Percentiles rank a stretch among this genome's conserved stretches.
Evolutionary conservation across 2,329 filamentous ascomycete species (phyloP).

Genomic region (Sordariomycetes sp.): DNA sequence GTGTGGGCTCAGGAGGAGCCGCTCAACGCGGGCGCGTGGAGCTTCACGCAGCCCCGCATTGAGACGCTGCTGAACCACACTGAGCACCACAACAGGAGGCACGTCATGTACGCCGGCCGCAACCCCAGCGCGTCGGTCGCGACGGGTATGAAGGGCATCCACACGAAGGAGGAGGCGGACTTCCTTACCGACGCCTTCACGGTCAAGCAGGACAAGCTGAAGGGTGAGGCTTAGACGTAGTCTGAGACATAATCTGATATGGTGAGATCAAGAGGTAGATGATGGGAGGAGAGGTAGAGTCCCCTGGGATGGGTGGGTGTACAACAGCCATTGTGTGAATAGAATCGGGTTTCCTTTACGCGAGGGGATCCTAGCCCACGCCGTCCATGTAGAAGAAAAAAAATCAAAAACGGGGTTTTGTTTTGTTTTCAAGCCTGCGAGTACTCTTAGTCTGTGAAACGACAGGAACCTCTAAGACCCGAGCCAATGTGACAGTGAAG

Average conservation of each 20-base stretch:
- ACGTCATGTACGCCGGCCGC: slow-evolving; percentile 94
- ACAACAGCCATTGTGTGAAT: not conserved
- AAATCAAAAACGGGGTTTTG: not conserved
- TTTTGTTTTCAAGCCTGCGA: not conserved
- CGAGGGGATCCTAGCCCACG: not conserved
- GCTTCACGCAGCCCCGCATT: slow-evolving; percentile 91
- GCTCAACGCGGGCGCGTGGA: slow-evolving; percentile 94
- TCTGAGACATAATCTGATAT: not conserved
- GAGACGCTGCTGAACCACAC: slow-evolving; percentile 95
- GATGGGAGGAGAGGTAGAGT: not conserved
- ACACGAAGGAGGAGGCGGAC: slow-evolving; percentile 88
- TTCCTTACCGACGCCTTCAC: slow-evolving; percentile 57
- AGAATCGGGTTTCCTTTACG: not conserved
- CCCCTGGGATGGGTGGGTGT: not conserved
- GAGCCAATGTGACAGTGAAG: not conserved
- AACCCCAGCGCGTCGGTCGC: slow-evolving; percentile 90
- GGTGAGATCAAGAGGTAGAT: not conserved
- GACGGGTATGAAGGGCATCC: slow-evolving; percentile 78
- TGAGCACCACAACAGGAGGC: slow-evolving; percentile 82
- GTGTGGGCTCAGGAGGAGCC: slow-evolving; percentile 98
- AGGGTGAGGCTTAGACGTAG: slow-evolving; percentile 36
- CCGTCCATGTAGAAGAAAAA: not conserved
- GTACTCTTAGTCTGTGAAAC: not conserved
- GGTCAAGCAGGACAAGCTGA: slow-evolving; percentile 58
- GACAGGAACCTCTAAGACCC: not conserved